Conservation (phyloP, 345 rosid species). For the Melastoma malabathricum region DNA sequence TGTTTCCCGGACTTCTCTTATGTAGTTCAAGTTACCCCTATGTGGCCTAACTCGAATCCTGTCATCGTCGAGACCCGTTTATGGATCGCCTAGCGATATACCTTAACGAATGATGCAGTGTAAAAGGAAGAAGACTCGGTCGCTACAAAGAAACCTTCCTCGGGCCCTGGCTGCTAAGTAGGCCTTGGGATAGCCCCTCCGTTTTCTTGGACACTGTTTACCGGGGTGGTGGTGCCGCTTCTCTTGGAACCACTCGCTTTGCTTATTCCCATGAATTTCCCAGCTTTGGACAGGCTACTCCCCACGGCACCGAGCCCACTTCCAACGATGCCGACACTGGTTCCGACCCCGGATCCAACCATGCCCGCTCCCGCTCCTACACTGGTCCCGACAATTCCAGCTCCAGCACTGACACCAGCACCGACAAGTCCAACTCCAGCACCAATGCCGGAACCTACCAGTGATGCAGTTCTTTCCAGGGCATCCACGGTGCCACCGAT, state of each 20-base stretch:
- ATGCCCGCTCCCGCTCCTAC: conserved; percentile 67
- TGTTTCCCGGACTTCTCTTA: no score
- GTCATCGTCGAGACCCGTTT: no score
- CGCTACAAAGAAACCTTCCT: no score
- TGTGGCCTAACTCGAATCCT: no score
- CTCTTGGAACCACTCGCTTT: conserved; percentile 39
- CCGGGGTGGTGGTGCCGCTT: conserved; percentile 61
- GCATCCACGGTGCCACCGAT: conserved; percentile 87
- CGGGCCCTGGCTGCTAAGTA: no score
- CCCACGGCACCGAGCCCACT: conserved; percentile 71
- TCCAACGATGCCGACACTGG: conserved; percentile 26
- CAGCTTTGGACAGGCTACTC: conserved; percentile 70
- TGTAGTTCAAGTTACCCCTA: no score
- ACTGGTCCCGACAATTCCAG: conserved; percentile 61
- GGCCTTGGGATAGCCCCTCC: conserved; percentile 12
- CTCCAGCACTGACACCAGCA: no score
- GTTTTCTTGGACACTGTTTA: conserved; percentile 37
- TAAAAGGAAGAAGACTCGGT: no score
- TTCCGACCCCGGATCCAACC: conserved; percentile 28
- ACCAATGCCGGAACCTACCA: conserved; percentile 39
- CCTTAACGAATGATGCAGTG: no score
- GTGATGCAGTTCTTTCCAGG: conserved; percentile 51
- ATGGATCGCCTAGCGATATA: no score
- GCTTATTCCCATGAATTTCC: conserved; percentile 74
- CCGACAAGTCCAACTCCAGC: no score